phyloP scores from a whole-genome alignment of 2,329 filamentous ascomycete genomes.

The Purpureocillium lavendulum region DNA sequence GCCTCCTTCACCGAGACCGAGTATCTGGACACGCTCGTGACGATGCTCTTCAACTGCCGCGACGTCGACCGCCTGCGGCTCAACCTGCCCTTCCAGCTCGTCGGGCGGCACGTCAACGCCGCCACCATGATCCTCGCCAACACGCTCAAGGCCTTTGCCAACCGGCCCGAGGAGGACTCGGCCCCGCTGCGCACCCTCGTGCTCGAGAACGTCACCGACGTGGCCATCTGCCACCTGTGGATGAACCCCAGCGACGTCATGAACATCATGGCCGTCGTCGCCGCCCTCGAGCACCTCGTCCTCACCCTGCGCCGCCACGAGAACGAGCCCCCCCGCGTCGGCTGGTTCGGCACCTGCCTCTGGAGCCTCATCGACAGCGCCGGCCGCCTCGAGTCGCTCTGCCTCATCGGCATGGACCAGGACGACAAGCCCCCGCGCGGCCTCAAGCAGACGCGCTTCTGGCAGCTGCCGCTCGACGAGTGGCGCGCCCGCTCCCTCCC shows the following conservation, averaged over 20 bases:
- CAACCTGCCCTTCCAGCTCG: slow-evolving; percentile 42
- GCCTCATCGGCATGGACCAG: slow-evolving; percentile 36
- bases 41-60: slow-evolving; percentile 35
- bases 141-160: slow-evolving; percentile 38
- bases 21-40: slow-evolving; percentile 30
- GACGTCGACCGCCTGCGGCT: slow-evolving; percentile 37
- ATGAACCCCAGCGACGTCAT: slow-evolving; percentile 41
- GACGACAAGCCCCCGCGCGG: slow-evolving; percentile 27
- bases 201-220: slow-evolving; percentile 41
- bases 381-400: slow-evolving; percentile 34
- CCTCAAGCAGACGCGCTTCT: slow-evolving; percentile 28
- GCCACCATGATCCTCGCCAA: slow-evolving; percentile 45
- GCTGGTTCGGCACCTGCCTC: slow-evolving; percentile 33
- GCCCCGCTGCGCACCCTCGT: slow-evolving; percentile 35
- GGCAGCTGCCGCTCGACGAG: slow-evolving; percentile 25
- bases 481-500: slow-evolving; percentile 32
- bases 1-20: slow-evolving; percentile 40
- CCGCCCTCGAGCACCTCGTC: slow-evolving; percentile 33
- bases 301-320: slow-evolving; percentile 38
- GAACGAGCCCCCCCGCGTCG: slow-evolving; percentile 21
- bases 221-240: slow-evolving; percentile 38
- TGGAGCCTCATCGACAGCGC: slow-evolving; percentile 43
- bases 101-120: slow-evolving; percentile 34
- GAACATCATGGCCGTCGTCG: slow-evolving; percentile 36
- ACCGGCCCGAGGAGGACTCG: slow-evolving; percentile 35